Percentiles rank a stretch among this genome's conserved stretches.
Conservation (phyloP, 495 filamentous ascomycete genomes). For the Aspergillus sparsus region DNA sequence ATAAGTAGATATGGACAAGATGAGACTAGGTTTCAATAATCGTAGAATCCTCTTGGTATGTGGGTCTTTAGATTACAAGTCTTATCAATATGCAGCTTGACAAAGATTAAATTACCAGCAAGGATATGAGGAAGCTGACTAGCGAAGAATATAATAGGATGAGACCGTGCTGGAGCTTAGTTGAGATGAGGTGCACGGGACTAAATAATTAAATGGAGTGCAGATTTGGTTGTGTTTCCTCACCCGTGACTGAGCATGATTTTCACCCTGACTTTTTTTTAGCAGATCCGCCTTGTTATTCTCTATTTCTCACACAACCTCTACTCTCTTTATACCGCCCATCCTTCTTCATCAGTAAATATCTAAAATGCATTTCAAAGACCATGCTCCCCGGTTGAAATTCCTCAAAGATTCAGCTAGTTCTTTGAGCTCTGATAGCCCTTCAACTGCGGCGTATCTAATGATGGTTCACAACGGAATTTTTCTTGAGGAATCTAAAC, state of each 20-base stretch:
- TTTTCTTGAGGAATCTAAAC: constrained; percentile 40
- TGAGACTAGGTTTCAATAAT: too few species aligned
- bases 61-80: neutral
- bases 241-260: neutral
- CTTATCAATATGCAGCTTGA: too few species aligned
- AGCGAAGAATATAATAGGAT: too few species aligned
- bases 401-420: constrained; percentile 51
- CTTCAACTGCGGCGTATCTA: constrained; percentile 53
- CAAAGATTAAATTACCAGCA: too few species aligned
- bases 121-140: too few species aligned
- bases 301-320: constrained; percentile 3
- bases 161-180: neutral
- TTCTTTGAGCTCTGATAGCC: constrained; percentile 40
- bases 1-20: neutral
- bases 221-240: constrained; percentile 7
- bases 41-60: neutral
- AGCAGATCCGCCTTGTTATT: constrained; percentile 5
- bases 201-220: neutral
- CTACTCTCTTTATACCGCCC: neutral
- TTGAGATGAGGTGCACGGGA: neutral
- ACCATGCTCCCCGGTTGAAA: constrained; percentile 36
- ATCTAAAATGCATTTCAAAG: constrained; percentile 35
- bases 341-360: neutral
- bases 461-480: constrained; percentile 45
- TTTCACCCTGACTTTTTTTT: neutral